Base-by-base conservation (phyloP, 2,329 filamentous ascomycete species). In the Zasmidium citrigriseum region DNA sequence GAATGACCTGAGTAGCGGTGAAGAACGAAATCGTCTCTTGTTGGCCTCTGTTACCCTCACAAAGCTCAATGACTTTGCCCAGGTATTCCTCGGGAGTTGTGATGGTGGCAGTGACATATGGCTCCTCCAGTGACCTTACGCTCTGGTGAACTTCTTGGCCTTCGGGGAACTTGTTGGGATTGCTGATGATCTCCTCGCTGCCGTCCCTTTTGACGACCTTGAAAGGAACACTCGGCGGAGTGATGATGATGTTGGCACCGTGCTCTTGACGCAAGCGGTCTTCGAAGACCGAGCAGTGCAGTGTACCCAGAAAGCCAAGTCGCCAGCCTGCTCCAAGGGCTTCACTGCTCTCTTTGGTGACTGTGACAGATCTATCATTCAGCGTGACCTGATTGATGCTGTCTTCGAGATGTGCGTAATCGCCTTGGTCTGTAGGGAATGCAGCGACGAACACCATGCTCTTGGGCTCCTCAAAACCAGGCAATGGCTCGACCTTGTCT, bases 211-310 rank as follows among this genome's bases (percentile, higher is more conserved):
- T 95, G 10, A 90, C 75, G 7, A 98, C 83, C 73, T 93, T 96
- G 68, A 93, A 96, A 2, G 95, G 93, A 12, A 99, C 95, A 0
- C 91, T 93, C 0, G 95, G 95, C 38, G 96, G 93, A 0, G 95
- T 99, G 72, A 99, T 95, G 75, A 99, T 97, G 71, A 99, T 92
- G 69, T 87, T 95, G 2, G 90, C 89, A 4, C 93, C 95, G 69
- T 99, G 93, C 74, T 99, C 95, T 75, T 97, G 92, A 46, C 91
- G 87, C 54, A 99, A 78, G 1, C 95, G 89, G 75, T 99, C 95
- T 76, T 99, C 93, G 68, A 99, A 99, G 3, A 99, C 95, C n/a
- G 93, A 98, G 77, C 95, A 98, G 74, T 99, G 95, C 49, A 99
- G 80, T 12, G 93, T 98, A n/a, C 95, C 95, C 2, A 99, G 78